These are phyloP conservation scores for Chamaecyparis obtusa DNA, from an alignment of 75 land plant species.

Conservation along the genomic window DNA sequence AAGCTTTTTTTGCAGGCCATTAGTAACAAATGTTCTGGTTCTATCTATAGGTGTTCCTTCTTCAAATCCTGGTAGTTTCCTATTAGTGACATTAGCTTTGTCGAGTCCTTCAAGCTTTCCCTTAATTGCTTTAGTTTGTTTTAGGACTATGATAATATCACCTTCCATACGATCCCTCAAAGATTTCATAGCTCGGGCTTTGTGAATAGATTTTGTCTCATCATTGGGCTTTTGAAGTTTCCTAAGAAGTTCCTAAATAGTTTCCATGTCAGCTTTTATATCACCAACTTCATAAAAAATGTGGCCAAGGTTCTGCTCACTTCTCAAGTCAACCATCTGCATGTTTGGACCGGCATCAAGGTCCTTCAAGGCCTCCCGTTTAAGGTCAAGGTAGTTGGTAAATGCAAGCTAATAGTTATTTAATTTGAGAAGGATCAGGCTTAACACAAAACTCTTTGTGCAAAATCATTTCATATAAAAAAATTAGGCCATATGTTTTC, in stretches of 20 bases:
- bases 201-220: constrained; percentile 46
- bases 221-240: constrained; percentile 51
- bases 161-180: constrained; percentile 60
- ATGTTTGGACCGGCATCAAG: constrained; percentile 42
- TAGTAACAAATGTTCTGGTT: constrained; percentile 57
- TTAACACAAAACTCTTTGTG: not conserved
- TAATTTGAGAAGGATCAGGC: not conserved
- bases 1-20: constrained; percentile 52
- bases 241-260: constrained; percentile 26
- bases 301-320: constrained; percentile 32
- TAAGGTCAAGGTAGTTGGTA: constrained; percentile 70
- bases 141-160: constrained; percentile 39
- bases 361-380: constrained; percentile 64
- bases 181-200: constrained; percentile 51
- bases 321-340: constrained; percentile 22
- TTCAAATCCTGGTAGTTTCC: constrained; percentile 51
- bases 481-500: not conserved
- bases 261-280: constrained; percentile 55
- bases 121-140: constrained; percentile 43
- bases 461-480: not conserved
- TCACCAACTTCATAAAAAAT: constrained; percentile 65
- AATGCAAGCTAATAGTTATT: constrained; percentile 4
- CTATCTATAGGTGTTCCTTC: constrained; percentile 63
- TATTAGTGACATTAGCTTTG: constrained; percentile 39
- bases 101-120: constrained; percentile 66